Evolutionary conservation across 257 asterid species (phyloP), one percentile per base, ranked within the genome.

Genomic region (Ophiorrhiza pumila): DNA sequence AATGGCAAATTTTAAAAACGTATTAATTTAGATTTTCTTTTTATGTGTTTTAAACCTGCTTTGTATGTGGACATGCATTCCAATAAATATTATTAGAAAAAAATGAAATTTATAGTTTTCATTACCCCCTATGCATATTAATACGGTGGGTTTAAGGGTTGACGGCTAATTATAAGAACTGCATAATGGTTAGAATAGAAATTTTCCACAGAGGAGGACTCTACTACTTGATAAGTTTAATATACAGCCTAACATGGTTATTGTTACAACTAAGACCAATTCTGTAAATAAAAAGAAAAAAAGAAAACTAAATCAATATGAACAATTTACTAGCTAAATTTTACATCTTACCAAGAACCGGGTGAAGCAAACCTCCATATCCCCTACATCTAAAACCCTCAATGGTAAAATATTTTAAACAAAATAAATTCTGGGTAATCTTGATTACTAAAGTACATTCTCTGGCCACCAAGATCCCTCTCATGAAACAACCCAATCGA

Each of bases 261-360:
- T 58, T 56, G 66, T 70, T 71, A 74, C 71, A 52, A 53, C 80
- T 76, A 55, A 69, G 39, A 59, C 73, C 57, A 60, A 72, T 73
- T 80, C 71, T 80, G 78, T 70, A n/a, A n/a, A n/a, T n/a, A n/a
- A n/a, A n/a, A n/a, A n/a, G n/a, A n/a, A n/a, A n/a, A n/a, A n/a
- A n/a, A n/a, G n/a, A 31, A 83, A 87, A 78, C 91, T 83, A 87
- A 80, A 76, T 73, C 74, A 71, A 80, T 88, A 85, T 86, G n/a
- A 79, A 85, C 87, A 88, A 53, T 88, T n/a, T 83, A 87, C 84
- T 29, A 27, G 77, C 95, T 83, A 86, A 74, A 75, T 85, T 82
- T 78, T 85, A 85, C 88, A 79, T 73, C 83, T n/a, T n/a, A n/a
- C 77, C 76, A 71, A 76, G 78, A 83, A 77, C 68, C 74, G 62